Conservation (phyloP, 768 basidiomycete species). For the Gelatoporia subvermispora region DNA sequence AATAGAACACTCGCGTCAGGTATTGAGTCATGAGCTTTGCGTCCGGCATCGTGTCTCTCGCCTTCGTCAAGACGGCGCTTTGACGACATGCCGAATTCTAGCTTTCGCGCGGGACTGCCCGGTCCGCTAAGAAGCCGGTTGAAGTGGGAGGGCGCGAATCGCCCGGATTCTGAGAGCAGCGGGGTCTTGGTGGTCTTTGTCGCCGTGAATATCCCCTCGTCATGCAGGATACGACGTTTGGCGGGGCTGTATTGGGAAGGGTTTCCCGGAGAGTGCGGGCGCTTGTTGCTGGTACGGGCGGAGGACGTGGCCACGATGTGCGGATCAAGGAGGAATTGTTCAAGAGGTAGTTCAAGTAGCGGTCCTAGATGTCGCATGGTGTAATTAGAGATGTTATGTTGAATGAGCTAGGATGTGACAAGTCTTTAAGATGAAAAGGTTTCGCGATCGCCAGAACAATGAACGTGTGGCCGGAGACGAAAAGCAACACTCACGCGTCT, state of each 20-base stretch:
- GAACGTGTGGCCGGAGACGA: background rate
- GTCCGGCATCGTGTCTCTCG: too few relatives aligned
- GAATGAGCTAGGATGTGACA: background rate
- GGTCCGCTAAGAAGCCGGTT: conserved; percentile 38
- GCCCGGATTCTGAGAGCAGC: conserved; percentile 31
- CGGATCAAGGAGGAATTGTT: conserved; percentile 41
- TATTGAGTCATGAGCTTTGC: too few relatives aligned
- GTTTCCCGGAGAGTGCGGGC: conserved; percentile 52
- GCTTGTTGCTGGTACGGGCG: conserved; percentile 39
- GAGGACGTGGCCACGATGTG: conserved; percentile 28
- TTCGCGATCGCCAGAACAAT: background rate
- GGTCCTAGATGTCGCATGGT: conserved; percentile 36
- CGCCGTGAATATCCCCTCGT: conserved; percentile 43
- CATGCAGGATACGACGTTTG: conserved; percentile 62
- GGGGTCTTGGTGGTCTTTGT: conserved; percentile 35
- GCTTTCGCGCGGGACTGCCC: conserved; percentile 44
- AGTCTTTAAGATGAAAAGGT: too few relatives aligned
- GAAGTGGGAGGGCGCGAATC: conserved; percentile 35
- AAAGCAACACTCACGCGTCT: conserved; percentile 1
- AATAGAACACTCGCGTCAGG: too few relatives aligned
- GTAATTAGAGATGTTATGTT: conserved; percentile 1
- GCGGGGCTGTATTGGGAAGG: conserved; percentile 51
- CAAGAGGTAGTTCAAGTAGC: conserved; percentile 56
- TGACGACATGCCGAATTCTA: conserved; percentile 41
- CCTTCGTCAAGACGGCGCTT: background rate